Evolutionary conservation across 2,329 filamentous ascomycete genomes (phyloP).

Genomic region (Hypoxylon sp.): DNA sequence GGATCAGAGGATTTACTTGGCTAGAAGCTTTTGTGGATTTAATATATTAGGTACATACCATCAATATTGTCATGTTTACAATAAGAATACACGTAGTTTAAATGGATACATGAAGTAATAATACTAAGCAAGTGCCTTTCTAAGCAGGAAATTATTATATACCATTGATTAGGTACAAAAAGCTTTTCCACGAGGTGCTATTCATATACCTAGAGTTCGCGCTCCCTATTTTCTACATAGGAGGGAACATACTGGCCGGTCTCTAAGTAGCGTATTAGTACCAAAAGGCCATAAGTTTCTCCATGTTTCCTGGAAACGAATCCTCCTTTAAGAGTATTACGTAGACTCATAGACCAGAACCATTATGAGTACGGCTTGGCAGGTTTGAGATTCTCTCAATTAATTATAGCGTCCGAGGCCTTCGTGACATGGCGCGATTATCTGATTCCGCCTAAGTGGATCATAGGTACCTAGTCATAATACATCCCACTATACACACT

Average conservation of each 20-base stretch:
- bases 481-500: constrained; percentile 6
- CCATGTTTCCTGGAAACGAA: background rate
- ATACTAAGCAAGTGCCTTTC: background rate
- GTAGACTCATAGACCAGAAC: background rate
- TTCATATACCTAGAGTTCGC: background rate
- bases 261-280: background rate
- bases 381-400: constrained; percentile 12
- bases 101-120: background rate
- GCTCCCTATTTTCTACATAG: background rate
- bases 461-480: background rate
- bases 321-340: background rate
- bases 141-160: background rate
- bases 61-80: background rate
- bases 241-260: no score
- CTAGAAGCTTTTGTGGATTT: background rate
- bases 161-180: background rate
- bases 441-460: constrained; percentile 12
- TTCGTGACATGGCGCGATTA: constrained; percentile 9
- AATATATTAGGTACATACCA: background rate
- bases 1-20: background rate
- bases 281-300: background rate
- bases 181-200: background rate
- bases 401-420: background rate
- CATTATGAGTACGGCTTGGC: constrained; percentile 1
- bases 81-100: background rate